Conservation (phyloP, 2,329 filamentous ascomycete genomes). For the Botryotinia globosa region DNA sequence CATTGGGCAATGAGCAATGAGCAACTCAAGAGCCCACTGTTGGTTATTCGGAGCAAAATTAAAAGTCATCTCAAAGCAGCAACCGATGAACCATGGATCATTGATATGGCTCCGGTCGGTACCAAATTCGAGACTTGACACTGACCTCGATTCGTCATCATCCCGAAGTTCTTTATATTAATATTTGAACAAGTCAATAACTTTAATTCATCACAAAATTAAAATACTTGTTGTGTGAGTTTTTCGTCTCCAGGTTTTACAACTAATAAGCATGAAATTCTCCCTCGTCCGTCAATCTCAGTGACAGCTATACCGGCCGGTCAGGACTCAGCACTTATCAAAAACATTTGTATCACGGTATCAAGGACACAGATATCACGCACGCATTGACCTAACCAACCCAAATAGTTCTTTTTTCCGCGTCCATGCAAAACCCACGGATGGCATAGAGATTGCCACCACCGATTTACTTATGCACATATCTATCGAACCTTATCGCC, state of each 20-base stretch:
- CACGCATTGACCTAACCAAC: constrained; percentile 5
- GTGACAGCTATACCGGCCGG: not conserved
- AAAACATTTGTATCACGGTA: not conserved
- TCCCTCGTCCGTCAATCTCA: not conserved
- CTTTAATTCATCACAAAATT: not conserved
- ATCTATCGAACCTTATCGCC: not conserved
- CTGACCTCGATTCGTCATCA: not conserved
- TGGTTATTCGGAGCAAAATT: not conserved
- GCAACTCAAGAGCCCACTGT: not conserved
- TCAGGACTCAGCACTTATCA: not conserved
- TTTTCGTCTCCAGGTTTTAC: not conserved
- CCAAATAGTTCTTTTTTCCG: not conserved
- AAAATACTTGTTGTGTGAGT: not conserved
- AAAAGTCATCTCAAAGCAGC: not conserved
- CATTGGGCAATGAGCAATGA: not conserved
- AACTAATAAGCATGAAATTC: not conserved
- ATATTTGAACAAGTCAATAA: not conserved
- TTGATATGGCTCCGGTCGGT: not conserved
- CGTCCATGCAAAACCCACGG: not conserved
- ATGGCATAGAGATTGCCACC: not conserved
- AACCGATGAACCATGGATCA: not conserved
- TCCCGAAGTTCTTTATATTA: not conserved
- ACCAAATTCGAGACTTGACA: not conserved
- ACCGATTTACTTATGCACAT: not conserved
- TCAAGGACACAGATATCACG: not conserved